phyloP scores from a whole-genome alignment of 345 rosid genomes.

The Lumnitzera littorea region DNA sequence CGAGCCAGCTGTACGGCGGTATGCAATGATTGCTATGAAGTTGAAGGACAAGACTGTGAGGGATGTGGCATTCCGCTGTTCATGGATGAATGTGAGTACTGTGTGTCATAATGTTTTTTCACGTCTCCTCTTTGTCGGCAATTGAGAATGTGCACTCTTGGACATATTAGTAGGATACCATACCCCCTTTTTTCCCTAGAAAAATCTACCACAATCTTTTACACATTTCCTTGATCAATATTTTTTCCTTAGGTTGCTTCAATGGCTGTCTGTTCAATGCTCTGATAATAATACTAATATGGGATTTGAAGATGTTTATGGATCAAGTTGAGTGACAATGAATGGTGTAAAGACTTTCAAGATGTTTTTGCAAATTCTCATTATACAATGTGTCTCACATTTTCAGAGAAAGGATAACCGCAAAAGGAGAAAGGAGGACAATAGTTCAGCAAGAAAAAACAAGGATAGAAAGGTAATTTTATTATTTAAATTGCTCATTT shows the following conservation, averaged over 20 bases:
- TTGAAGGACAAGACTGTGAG: slow-evolving; percentile 72
- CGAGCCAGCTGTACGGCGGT: slow-evolving; percentile 48
- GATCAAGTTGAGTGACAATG: background rate
- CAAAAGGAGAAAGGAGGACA: slow-evolving; percentile 80
- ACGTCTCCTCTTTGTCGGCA: background rate
- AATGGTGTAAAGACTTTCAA: background rate
- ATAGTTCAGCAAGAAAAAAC: slow-evolving; percentile 55
- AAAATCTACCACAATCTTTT: too few species aligned
- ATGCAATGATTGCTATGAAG: slow-evolving; percentile 78
- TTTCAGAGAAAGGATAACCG: slow-evolving; percentile 75
- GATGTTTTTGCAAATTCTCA: background rate
- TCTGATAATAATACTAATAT: too few species aligned
- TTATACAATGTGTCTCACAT: background rate
- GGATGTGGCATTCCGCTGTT: slow-evolving; percentile 73
- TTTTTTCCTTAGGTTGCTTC: too few species aligned
- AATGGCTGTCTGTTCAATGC: too few species aligned
- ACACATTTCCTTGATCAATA: too few species aligned
- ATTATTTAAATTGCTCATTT: too few species aligned
- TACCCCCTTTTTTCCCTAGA: too few species aligned
- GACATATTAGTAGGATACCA: too few species aligned
- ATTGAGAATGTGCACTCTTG: background rate
- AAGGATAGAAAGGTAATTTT: slow-evolving; percentile 66
- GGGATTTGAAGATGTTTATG: background rate
- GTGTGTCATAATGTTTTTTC: slow-evolving; percentile 1
- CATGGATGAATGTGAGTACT: slow-evolving; percentile 73